A percentile compares a stretch with the other conserved stretches of the same genome.
These are phyloP conservation scores for Chaetomium olivaceum DNA, from an alignment of 2,329 filamentous ascomycete species.

Conservation along the genomic window DNA sequence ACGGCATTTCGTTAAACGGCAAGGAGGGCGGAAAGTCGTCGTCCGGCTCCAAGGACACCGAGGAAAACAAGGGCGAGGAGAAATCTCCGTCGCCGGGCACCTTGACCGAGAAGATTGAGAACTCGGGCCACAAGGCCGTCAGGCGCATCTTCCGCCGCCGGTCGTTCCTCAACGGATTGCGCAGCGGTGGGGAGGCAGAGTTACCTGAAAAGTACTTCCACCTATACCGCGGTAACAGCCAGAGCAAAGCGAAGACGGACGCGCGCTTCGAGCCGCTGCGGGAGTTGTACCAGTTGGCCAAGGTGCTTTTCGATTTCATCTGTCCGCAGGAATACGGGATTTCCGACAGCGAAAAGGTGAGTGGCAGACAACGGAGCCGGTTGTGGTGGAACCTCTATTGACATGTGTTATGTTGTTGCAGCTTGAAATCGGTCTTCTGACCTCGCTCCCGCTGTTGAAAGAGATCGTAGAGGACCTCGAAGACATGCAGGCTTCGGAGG, in stretches of 20 bases:
- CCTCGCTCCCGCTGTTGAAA: constrained; percentile 87
- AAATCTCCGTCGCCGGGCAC: constrained; percentile 32
- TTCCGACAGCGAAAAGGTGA: constrained; percentile 79
- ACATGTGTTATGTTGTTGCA: constrained; percentile 29
- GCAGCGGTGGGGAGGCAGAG: constrained; percentile 54
- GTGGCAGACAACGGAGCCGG: constrained; percentile 11
- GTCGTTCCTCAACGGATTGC: constrained; percentile 58
- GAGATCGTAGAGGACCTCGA: constrained; percentile 97
- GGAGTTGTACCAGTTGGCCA: constrained; percentile 89
- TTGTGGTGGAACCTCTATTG: constrained; percentile 10
- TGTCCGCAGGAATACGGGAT: constrained; percentile 98
- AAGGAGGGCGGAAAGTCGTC: constrained; percentile 30
- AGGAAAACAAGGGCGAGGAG: constrained; percentile 36
- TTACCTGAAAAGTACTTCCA: constrained; percentile 80
- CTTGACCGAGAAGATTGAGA: constrained; percentile 44
- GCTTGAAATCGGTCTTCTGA: constrained; percentile 95
- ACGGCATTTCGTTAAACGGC: constrained; percentile 41
- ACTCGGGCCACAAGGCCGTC: constrained; percentile 40
- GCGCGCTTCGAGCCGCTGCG: constrained; percentile 83
- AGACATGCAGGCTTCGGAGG: constrained; percentile 91
- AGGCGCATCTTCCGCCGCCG: constrained; percentile 60
- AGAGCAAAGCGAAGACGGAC: constrained; percentile 78
- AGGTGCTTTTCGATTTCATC: constrained; percentile 96
- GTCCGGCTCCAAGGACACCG: constrained; percentile 40
- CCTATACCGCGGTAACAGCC: constrained; percentile 75